Evolutionary conservation across 1,284 basidiomycete species (phyloP).

Genomic region (Cryptococcus jaspeensis): DNA sequence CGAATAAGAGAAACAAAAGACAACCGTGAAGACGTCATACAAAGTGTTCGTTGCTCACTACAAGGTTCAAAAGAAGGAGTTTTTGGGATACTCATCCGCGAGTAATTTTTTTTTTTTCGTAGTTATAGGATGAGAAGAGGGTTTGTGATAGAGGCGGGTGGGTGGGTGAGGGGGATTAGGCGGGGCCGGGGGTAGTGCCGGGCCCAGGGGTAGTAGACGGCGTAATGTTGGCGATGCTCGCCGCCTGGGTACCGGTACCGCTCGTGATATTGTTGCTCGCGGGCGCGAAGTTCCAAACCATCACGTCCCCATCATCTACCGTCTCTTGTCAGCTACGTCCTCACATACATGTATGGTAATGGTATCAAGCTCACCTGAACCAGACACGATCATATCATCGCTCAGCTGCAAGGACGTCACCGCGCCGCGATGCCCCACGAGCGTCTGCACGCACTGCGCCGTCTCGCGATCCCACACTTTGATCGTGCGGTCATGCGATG

Average conservation of each 20-base stretch:
- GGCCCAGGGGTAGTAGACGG: background rate
- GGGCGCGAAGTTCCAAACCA: slow-evolving; percentile 70
- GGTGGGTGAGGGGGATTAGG: too few relatives aligned
- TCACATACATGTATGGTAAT: background rate
- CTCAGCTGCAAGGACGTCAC: slow-evolving; percentile 87
- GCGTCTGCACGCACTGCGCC: slow-evolving; percentile 80
- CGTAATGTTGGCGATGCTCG: background rate
- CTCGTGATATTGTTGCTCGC: background rate
- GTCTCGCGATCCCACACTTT: slow-evolving; percentile 89
- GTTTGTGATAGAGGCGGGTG: too few relatives aligned
- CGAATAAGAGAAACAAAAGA: too few relatives aligned
- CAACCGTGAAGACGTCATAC: too few relatives aligned
- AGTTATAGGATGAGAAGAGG: too few relatives aligned
- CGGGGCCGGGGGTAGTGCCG: too few relatives aligned
- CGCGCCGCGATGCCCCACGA: slow-evolving; percentile 91
- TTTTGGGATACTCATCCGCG: too few relatives aligned
- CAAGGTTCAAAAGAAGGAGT: too few relatives aligned
- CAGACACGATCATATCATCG: slow-evolving; percentile 94
- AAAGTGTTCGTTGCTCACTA: too few relatives aligned
- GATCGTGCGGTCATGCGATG: slow-evolving; percentile 65
- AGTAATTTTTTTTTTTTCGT: too few relatives aligned
- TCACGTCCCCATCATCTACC: slow-evolving; percentile 46
- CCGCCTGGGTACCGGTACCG: background rate
- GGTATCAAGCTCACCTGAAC: slow-evolving; percentile 68
- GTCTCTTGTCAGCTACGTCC: slow-evolving; percentile 19